phyloP scores from a whole-genome alignment of 1,284 basidiomycete genomes.

The Rhodotorula sp. region DNA sequence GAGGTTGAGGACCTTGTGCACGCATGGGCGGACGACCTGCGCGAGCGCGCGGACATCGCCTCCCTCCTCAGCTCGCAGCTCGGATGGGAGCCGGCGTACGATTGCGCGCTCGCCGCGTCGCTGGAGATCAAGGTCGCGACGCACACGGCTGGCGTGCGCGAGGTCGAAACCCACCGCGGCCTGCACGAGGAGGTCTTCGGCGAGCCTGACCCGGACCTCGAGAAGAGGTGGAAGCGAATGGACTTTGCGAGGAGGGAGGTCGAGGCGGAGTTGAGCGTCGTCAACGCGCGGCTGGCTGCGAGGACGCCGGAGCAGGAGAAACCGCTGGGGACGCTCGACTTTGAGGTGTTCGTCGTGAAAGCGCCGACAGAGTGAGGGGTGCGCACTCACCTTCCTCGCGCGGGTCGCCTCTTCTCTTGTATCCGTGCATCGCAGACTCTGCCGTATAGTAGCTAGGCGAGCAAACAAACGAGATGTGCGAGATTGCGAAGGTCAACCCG shows the following conservation, averaged over 20 bases:
- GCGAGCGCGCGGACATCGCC: constrained; percentile 16
- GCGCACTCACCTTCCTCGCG: no score
- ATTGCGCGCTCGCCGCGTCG: background rate
- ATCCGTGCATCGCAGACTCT: no score
- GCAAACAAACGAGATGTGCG: no score
- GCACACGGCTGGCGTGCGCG: background rate
- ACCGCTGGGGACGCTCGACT: background rate
- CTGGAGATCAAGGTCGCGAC: constrained; percentile 8
- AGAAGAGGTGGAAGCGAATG: constrained; percentile 13
- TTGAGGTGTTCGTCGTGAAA: constrained; percentile 9
- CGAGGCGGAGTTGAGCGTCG: constrained; percentile 6
- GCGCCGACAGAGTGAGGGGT: background rate
- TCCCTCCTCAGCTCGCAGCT: constrained; percentile 1
- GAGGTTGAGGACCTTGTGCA: constrained; percentile 4
- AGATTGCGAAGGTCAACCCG: background rate
- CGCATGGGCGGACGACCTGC: constrained; percentile 21
- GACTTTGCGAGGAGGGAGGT: constrained; percentile 18
- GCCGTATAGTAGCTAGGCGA: no score
- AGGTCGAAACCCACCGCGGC: background rate
- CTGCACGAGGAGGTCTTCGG: constrained; percentile 10
- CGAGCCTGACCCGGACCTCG: constrained; percentile 12
- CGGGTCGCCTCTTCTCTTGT: no score
- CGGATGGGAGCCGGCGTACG: constrained; percentile 14
- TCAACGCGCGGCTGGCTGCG: constrained; percentile 1
- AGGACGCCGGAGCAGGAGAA: background rate